Evolutionary conservation across 2,329 filamentous ascomycete species (phyloP), one percentile per base, ranked within the genome.

Genomic region (Ophiostoma populinum): DNA sequence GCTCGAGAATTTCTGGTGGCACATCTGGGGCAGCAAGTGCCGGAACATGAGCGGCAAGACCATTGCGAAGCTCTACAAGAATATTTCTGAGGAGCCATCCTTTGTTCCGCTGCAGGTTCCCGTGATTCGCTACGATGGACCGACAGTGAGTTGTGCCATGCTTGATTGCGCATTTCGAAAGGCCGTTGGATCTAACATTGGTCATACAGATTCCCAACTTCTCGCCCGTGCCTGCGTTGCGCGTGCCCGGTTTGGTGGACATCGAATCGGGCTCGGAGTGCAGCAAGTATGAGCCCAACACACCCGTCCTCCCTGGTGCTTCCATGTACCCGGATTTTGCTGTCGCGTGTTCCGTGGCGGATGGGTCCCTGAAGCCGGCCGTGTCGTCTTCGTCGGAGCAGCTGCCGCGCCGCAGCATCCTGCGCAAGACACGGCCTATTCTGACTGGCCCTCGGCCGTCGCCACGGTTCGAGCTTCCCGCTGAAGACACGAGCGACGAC

Each of bases 1-100:
- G 13, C 53, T 75, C 15, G 70, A 75, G 47, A 70, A 74, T 45
- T 73, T 74, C 44, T 76, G 70, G 70, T 75, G 69, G 64, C 70
- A 74, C 46, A 67, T 75, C 36, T 69, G 68, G 61, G 69, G 70
- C 22, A 75, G 71, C 44, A 56, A 71, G 42, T 57, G 63, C 19
- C 59, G 63, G 22, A 49, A 59, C 35, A 55, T 74, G 32, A 63
- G 65, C 31, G 70, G 66, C 25, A 55, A 54, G 22, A 58, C 60
- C 10, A 55, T 75, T 30, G 69, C 71, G 38, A 60, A 52, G 40
- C 52, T 74, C 5, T 75, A 68, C 44, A 56, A 65, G 45, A 56
- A 70, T 21, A 71, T 75, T 30, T 72, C 70, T 0, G 57, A 60
- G 30, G 70, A 69, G 7, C 59, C 65, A 39, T 70, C 65, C 4